Evolutionary conservation across 169 alveolate species (phyloP).

Genomic region (Plasmodium malariae): DNA sequence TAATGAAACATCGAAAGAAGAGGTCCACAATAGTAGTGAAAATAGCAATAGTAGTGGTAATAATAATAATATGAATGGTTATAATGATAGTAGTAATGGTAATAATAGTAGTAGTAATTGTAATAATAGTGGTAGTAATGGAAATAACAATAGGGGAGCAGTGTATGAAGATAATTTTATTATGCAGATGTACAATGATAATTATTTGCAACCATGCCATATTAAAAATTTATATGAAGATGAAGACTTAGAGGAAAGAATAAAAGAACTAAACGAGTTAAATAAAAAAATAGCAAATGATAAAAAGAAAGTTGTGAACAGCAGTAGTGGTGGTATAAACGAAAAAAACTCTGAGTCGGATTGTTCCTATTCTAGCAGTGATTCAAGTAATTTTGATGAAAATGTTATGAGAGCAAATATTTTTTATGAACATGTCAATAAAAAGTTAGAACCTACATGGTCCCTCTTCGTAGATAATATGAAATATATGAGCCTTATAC

Average conservation of each 20-base stretch:
- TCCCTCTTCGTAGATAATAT: conserved; percentile 46
- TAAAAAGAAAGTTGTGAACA: conserved; percentile 2
- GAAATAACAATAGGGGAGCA: no score
- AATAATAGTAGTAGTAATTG: background rate
- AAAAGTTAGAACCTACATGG: conserved; percentile 72
- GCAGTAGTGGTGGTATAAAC: background rate
- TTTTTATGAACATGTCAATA: conserved; percentile 70
- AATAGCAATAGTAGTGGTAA: background rate
- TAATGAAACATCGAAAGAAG: background rate
- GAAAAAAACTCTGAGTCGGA: conserved; percentile 6
- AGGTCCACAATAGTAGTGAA: no score
- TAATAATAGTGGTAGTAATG: background rate
- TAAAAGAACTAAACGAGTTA: conserved; percentile 60
- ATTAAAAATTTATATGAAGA: conserved; percentile 44
- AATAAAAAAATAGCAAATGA: conserved; percentile 26
- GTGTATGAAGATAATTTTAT: conserved; percentile 33
- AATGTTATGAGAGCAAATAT: conserved; percentile 12
- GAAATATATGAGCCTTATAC: conserved; percentile 66
- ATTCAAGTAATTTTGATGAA: conserved; percentile 68
- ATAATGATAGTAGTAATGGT: conserved; percentile 13
- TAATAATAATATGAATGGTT: no score
- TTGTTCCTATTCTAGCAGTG: conserved; percentile 36
- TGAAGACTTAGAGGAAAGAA: conserved; percentile 41
- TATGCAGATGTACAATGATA: conserved; percentile 33
- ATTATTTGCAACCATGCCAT: conserved; percentile 14